Evolutionary conservation across 148 eudicot species (phyloP).

Genomic region (Pouteria glomerata): DNA sequence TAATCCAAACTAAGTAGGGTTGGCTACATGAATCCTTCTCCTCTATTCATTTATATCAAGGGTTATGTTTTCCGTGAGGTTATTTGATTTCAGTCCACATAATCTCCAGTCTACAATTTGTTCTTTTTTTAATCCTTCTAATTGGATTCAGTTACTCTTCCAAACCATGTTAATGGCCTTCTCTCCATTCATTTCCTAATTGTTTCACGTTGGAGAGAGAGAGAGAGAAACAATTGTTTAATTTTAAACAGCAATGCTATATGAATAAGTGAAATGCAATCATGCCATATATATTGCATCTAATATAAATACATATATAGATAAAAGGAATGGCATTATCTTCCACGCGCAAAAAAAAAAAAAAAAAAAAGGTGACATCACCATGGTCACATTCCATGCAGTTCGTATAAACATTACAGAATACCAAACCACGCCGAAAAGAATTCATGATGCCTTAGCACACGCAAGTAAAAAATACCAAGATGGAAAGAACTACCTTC

Average conservation of each 20-base stretch:
- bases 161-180: not conserved
- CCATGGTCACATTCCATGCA: too few species aligned
- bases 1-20: too few species aligned
- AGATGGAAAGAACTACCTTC: constrained; percentile 53
- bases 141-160: too few species aligned
- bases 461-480: not conserved
- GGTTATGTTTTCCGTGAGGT: too few species aligned
- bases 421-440: not conserved
- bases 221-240: not conserved
- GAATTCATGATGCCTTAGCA: not conserved
- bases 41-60: too few species aligned
- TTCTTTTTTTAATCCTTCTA: too few species aligned
- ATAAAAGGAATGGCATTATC: not conserved
- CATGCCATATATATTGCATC: not conserved
- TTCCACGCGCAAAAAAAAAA: not conserved
- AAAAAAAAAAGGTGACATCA: not conserved
- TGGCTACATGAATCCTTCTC: too few species aligned
- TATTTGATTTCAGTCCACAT: too few species aligned
- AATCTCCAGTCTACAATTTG: too few species aligned
- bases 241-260: not conserved
- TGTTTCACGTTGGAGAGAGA: not conserved
- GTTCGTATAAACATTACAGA: not conserved
- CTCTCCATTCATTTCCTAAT: not conserved
- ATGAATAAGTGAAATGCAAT: not conserved
- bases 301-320: not conserved